Evolutionary conservation across 2,329 filamentous ascomycete genomes (phyloP), one percentile per base, ranked within the genome.

Genomic region (Alternaria viburni): DNA sequence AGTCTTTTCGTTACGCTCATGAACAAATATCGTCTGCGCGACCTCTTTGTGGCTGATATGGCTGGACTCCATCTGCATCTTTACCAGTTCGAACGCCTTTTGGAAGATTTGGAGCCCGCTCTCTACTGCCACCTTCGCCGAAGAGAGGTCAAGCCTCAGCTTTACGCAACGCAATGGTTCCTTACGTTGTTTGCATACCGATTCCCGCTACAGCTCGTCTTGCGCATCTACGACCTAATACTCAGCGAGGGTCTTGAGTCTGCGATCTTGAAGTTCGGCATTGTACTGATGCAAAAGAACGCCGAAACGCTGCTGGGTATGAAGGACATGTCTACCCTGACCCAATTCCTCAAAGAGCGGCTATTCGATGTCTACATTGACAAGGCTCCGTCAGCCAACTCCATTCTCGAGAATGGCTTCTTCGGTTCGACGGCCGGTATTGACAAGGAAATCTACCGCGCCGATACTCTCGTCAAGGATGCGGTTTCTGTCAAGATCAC

Each of bases 81-180:
- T 8, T 97, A 97, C 80, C 93, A 97, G 71, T 99, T 99, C 74
- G 96, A 98, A 81, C 89, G 96, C 25, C 84, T 99, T 19, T 84
- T 99, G 26, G 96, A 99, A 81, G 96, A 99, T 72, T 85, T 95
- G 46, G 95, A 99, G 77, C 96, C 96, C 3, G 94, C 94, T 3
- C 84, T 99, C 7, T 97, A 97, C 81, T 97, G 95, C 77, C 96
- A 99, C 80, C 88, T 99, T 59, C 92, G 92, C 74, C 90, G 96
- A 62, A 89, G 92, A 59, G 90, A 93, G 68, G 96, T 99, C 58
- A 91, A 91, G 9, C 91, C 96, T 1, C 93, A 97, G 76, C 86
- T 99, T 9, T 99, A 99, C 77, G 96, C 96, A 47, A 99, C 96
- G 0, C 96, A 99, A 80, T 99, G 96, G 96, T 99, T 99, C 81